Evolutionary conservation across 1,284 basidiomycete species (phyloP).

Genomic region (Ceratobasidium sp.): DNA sequence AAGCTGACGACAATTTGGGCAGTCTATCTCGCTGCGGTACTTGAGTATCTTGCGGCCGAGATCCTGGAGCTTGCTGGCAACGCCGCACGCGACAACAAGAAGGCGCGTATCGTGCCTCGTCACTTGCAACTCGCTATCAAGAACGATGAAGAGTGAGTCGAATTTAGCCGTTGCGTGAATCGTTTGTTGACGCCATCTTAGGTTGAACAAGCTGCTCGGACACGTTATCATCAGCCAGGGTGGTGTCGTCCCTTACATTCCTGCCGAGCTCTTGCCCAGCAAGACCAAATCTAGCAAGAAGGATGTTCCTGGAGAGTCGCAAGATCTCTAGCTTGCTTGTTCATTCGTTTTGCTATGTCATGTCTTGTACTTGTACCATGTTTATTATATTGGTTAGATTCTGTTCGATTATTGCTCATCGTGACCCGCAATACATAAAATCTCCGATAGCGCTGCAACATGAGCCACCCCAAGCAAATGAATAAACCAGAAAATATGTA

Average conservation of each 20-base stretch:
- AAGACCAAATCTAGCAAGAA: constrained; percentile 67
- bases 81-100: constrained; percentile 57
- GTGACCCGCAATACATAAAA: constrained; percentile 23
- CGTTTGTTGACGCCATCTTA: constrained; percentile 54
- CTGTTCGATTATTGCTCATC: constrained; percentile 10
- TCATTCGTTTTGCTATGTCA: constrained; percentile 9
- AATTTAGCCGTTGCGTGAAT: constrained; percentile 47
- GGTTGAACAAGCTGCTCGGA: constrained; percentile 81
- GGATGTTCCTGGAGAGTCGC: constrained; percentile 41
- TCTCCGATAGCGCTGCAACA: constrained; percentile 17
- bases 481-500: not conserved
- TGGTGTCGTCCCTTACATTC: constrained; percentile 85
- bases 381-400: constrained; percentile 42
- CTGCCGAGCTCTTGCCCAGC: constrained; percentile 57
- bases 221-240: constrained; percentile 91
- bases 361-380: constrained; percentile 39
- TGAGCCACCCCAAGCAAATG: constrained; percentile 6
- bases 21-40: constrained; percentile 52
- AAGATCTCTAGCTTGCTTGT: constrained; percentile 22
- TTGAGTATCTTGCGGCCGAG: constrained; percentile 54
- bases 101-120: constrained; percentile 70
- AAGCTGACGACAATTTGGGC: not conserved
- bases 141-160: constrained; percentile 82
- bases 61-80: constrained; percentile 54
- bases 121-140: constrained; percentile 90